Evolutionary conservation across 352 stramenopile genomes (phyloP).

Genomic region (Thraustochytrium striatum): DNA sequence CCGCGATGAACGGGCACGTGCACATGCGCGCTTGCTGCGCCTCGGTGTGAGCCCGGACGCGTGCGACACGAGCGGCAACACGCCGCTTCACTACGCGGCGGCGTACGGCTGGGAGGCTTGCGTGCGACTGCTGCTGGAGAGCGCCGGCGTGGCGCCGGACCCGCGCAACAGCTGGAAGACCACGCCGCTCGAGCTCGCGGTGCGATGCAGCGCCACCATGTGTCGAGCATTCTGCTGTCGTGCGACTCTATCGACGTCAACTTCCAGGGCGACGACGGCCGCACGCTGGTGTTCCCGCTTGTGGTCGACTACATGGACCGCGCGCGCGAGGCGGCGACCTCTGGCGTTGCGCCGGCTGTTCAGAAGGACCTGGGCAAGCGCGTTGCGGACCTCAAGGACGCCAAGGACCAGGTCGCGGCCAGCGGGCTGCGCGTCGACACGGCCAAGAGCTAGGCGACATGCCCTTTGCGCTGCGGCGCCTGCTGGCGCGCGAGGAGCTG

Average conservation of each 20-base stretch:
- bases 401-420: no score
- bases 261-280: slow-evolving; percentile 4
- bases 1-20: slow-evolving; percentile 22
- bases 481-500: not conserved
- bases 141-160: not conserved
- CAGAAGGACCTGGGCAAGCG: no score
- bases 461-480: not conserved
- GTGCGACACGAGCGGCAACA: slow-evolving; percentile 24
- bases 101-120: slow-evolving; percentile 18
- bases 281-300: not conserved
- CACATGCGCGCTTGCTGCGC: not conserved
- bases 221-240: not conserved
- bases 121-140: slow-evolving; percentile 7
- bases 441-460: not conserved
- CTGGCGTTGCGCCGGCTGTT: no score
- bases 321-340: no score
- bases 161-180: slow-evolving; percentile 13
- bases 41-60: slow-evolving; percentile 28
- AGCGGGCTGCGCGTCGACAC: no score
- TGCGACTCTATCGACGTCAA: slow-evolving; percentile 1
- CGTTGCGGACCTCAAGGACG: no score
- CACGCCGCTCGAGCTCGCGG: not conserved
- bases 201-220: slow-evolving; percentile 23
- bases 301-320: not conserved
- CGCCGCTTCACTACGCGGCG: slow-evolving; percentile 18